Base-by-base conservation (phyloP, 2,329 filamentous ascomycete genomes). In the Ambrosiella cleistominuta region DNA sequence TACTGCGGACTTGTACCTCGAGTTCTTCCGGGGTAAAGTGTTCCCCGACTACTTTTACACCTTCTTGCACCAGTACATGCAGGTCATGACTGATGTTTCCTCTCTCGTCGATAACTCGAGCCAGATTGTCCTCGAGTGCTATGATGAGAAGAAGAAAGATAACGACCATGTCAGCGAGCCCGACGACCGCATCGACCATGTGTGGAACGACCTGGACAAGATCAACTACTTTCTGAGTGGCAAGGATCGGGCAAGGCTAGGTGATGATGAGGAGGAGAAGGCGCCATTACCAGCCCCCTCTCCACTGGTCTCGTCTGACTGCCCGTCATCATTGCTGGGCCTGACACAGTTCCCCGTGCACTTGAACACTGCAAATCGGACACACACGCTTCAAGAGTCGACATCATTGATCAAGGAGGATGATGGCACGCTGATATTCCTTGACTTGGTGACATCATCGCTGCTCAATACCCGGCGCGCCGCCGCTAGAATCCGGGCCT, bases 31-130 rank as follows among this genome's bases (percentile, higher is more conserved):
- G 65, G 81, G 80, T 52, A 96, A 91, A 66, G 88, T 91, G 2
- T 98, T 98, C 62, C 94, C 93, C 0, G 81, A 87, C 60, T 98
- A 98, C 70, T 98, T 98, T 66, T 97, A 96, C 74, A 94, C 82
- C 67, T 97, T 98, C 67, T 75, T 98, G 38, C 93, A 98, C 67
- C 90, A 96, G 65, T 95, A 98, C 67, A 96, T 98, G 88, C 87
- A 88, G 64, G 79, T 95, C 57, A 87, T 98, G 62, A 97, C 93
- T 3, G 89, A 97, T 67, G 86, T 90, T 0, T 87, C 85, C 0
- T 45, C 52, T 5, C 19, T 54, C 0, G 8, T 7, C 7, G 51
- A 36, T 8, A 47, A n/a, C n/a, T 15, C 44, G 44, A 4, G 9
- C 19, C 13, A 17, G 11, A 47, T 47, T 47, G n/a, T 47, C 2